Base-by-base conservation (phyloP, 129 eudicot species). In the Gnaphalium uliginosum region DNA sequence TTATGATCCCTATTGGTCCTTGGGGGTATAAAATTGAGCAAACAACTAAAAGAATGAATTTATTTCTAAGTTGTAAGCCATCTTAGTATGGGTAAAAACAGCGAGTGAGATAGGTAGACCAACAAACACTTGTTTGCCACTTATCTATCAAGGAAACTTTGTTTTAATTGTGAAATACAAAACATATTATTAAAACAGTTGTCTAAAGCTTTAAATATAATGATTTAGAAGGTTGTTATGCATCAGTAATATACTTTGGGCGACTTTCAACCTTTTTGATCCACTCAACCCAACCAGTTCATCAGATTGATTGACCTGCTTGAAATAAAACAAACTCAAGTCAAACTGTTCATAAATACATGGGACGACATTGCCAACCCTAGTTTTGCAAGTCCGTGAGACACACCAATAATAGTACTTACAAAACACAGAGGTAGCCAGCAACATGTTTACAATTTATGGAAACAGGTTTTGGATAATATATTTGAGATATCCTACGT, bases 381-480 rank as follows among this genome's bases (percentile, higher is more conserved):
- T 4, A 14, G 22, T 72, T 14, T 22, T 33, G 35, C 33, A 54
- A 57, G 66, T 18, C 6, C 29, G 57, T 72, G 50, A 51, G 54
- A 30, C 48, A 46, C 24, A 35, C 23, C 26, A 22, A 25, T 37
- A 72, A 72, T 7, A 53, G 43, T 30, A 22, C 35, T 39, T 72
- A 15, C 32, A 35, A 56, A 56, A 72, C 11, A 32, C 66, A 72
- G 66, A 56, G 15, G 46, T 32, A 19, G 24, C 17, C 30, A 21
- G 46, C 33, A 32, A 21, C 50, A 53, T 26, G 66, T 32, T 30
- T 32, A 58, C 32, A 51, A 21, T 32, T 53, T 33, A 33, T 13
- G 53, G 21, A 33, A 54, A 56, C 35, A 72, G 54, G 66, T 33
- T 53, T 53, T 33, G n/a, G 65, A 54, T 32, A 22, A 71, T 19